Evolutionary conservation across 768 basidiomycete species (phyloP).

Genomic region (Xanthoconium stramineum): DNA sequence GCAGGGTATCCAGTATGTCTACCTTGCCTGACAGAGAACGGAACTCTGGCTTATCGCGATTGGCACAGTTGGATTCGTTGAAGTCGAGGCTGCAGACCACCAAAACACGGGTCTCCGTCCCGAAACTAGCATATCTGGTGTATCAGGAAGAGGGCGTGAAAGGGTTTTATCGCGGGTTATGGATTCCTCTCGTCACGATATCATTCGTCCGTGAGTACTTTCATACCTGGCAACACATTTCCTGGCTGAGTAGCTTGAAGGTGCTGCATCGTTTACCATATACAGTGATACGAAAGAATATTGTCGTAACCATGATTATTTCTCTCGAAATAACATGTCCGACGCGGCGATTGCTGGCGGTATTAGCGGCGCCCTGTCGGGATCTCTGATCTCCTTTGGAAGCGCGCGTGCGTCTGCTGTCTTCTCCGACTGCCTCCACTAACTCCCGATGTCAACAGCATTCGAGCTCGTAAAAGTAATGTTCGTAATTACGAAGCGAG

Average conservation of each 20-base stretch:
- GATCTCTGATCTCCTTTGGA: constrained; percentile 83
- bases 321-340: constrained; percentile 55
- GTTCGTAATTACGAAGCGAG: background rate
- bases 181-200: constrained; percentile 93
- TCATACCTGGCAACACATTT: background rate
- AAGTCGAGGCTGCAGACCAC: constrained; percentile 91
- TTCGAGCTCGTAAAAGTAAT: constrained; percentile 94
- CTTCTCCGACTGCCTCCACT: constrained; percentile 18
- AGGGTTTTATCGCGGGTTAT: constrained; percentile 88
- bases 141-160: constrained; percentile 82
- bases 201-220: constrained; percentile 85
- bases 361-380: constrained; percentile 83
- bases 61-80: constrained; percentile 80
- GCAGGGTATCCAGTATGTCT: constrained; percentile 77
- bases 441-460: constrained; percentile 38
- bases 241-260: constrained; percentile 35
- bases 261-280: constrained; percentile 89
- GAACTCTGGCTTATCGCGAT: background rate
- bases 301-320: constrained; percentile 55
- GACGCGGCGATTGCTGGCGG: constrained; percentile 79
- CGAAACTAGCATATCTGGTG: constrained; percentile 64
- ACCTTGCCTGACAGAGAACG: background rate
- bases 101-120: constrained; percentile 70
- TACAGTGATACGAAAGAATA: constrained; percentile 82
- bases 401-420: constrained; percentile 71